Evolutionary conservation across 345 rosid species (phyloP).

Genomic region (Bruguiera gymnorhiza): DNA sequence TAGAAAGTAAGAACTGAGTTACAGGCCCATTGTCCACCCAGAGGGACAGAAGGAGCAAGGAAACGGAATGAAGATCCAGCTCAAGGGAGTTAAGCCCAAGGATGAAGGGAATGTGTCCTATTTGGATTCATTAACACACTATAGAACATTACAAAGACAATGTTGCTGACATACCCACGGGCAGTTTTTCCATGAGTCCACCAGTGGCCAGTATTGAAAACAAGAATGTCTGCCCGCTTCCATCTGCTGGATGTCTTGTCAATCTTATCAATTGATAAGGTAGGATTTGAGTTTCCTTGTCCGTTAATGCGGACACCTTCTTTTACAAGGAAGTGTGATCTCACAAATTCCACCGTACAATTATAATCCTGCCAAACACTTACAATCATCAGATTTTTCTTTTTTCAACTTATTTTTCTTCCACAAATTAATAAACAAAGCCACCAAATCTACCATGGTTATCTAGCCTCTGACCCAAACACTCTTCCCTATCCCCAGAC

Average conservation of each 20-base stretch:
- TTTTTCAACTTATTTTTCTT: background rate
- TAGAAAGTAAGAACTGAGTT: too few relatives aligned
- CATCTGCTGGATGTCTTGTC: slow-evolving; percentile 68
- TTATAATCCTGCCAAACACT: slow-evolving; percentile 59
- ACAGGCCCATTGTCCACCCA: too few relatives aligned
- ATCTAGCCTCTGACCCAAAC: background rate
- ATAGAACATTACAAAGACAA: background rate
- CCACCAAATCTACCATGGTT: background rate
- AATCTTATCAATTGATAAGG: slow-evolving; percentile 71
- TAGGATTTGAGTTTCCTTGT: slow-evolving; percentile 76
- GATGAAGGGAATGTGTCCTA: too few relatives aligned
- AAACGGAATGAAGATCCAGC: background rate
- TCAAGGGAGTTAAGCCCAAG: background rate
- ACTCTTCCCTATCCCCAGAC: background rate
- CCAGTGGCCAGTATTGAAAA: slow-evolving; percentile 97
- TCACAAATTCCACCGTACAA: slow-evolving; percentile 80
- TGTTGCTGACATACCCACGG: slow-evolving; percentile 53
- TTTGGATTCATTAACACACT: background rate
- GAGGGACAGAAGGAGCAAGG: too few relatives aligned
- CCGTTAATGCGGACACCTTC: slow-evolving; percentile 73
- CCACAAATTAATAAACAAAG: background rate
- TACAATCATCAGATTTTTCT: slow-evolving; percentile 7
- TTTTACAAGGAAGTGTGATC: slow-evolving; percentile 94
- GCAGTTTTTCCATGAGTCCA: slow-evolving; percentile 99
- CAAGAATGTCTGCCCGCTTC: slow-evolving; percentile 79